Base-by-base conservation (phyloP, 2,329 filamentous ascomycete genomes). In the Phoma sp. region DNA sequence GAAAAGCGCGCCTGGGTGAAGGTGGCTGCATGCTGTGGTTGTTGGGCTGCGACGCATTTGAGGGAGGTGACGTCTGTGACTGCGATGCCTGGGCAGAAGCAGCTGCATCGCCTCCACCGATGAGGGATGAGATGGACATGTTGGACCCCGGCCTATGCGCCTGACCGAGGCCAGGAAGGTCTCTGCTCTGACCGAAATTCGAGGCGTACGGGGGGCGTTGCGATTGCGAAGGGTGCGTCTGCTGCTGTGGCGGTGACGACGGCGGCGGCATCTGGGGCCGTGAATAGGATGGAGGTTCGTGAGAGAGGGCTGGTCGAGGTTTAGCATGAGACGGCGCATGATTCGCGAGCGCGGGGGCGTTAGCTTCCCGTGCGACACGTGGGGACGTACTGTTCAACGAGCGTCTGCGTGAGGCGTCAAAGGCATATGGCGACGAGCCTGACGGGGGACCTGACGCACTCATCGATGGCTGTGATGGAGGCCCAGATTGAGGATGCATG, bases 111-210 rank as follows among this genome's bases (percentile, higher is more conserved):
- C 80, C 70, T 74, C 73, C 79, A 54, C 87, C 87, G 55, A 90
- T 82, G 74, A 91, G 84, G 37, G 87, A 87, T n/a, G 86, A 88
- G 73, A 90, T 90, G 39, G 87, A 89, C 87, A 90, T 90, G 75
- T 85, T 87, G 66, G 84, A 84, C 46, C 82, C 83, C 11, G 83
- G 82, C 54, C 86, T 81, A 69, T 83, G 79, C 51, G 78, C 73
- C 18, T 82, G 77, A 18, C 76, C 77, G 36, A 83, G 67, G 15
- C 78, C 76, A 42, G 84, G 80, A 40, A 84, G 77, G 60, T 89
- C 86, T 67, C 85, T 83, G 55, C 78, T 76, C 21, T 73, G 75
- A 45, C 76, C 73, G 60, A 82, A 83, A 33, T 53, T 61, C 30
- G 59, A 53, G 14, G 62, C 28, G 38, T 77, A 77, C 4, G 80